Conservation (phyloP, 2,329 filamentous ascomycete genomes). For the Fusarium sambucinum region DNA sequence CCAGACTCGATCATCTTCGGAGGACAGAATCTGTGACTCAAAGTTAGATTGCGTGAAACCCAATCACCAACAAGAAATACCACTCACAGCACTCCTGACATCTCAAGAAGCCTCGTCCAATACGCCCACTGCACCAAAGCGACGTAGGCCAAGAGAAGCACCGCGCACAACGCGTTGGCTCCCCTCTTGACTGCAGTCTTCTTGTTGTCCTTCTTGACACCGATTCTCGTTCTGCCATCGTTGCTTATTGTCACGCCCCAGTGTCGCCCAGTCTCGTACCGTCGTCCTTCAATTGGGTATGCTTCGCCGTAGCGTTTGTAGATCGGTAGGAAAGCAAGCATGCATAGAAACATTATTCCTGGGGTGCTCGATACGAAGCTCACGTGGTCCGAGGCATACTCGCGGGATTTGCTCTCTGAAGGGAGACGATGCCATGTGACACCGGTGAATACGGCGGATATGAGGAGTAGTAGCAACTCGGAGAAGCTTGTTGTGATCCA, state of each 20-base stretch:
- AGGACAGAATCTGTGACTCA: not conserved
- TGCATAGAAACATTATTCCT: conserved; percentile 34
- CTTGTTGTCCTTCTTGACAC: conserved; percentile 15
- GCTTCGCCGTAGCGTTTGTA: conserved; percentile 44
- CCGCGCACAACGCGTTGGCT: conserved; percentile 7
- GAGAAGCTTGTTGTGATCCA: conserved; percentile 39
- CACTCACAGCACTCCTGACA: conserved; percentile 39
- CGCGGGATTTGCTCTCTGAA: conserved; percentile 8
- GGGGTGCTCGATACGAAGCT: conserved; percentile 41
- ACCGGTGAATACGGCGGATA: conserved; percentile 42
- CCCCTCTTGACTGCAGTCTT: conserved; percentile 17
- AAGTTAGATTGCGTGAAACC: not conserved
- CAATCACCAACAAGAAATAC: not conserved
- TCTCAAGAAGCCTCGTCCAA: conserved; percentile 36
- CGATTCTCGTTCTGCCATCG: conserved; percentile 34
- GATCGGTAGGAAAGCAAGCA: conserved; percentile 37
- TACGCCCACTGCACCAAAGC: conserved; percentile 33
- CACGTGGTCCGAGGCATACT: conserved; percentile 36
- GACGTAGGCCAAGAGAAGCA: conserved; percentile 32
- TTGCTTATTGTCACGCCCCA: conserved; percentile 37
- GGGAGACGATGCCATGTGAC: conserved; percentile 44
- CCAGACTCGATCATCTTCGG: conserved; percentile 3
- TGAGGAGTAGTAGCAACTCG: conserved; percentile 35
- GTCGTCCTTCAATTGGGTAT: conserved; percentile 40
- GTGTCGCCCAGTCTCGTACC: conserved; percentile 36